A percentile compares a stretch with the other conserved stretches of the same genome.
Evolutionary conservation across 768 basidiomycete species (phyloP).

Genomic region (Russula sp.): DNA sequence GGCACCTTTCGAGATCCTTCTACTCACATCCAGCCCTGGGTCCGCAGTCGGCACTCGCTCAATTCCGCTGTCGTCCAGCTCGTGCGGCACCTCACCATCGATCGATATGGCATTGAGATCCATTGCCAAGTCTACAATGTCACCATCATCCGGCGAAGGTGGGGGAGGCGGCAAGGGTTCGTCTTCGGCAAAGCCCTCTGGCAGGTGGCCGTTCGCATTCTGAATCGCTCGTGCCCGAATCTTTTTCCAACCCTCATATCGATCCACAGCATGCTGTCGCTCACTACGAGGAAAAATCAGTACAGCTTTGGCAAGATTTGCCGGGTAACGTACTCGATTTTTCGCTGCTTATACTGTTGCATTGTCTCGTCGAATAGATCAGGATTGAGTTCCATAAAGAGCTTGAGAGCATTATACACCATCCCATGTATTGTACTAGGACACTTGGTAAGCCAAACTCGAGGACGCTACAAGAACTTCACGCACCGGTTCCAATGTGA

Average conservation of each 20-base stretch:
- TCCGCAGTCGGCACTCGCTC: slow-evolving; percentile 91
- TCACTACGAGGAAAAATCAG: slow-evolving; percentile 46
- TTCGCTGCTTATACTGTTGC: slow-evolving; percentile 86
- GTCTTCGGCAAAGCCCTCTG: slow-evolving; percentile 60
- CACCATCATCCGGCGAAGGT: slow-evolving; percentile 73
- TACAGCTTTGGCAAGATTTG: not conserved
- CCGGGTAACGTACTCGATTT: slow-evolving; percentile 50
- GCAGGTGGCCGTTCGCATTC: slow-evolving; percentile 65
- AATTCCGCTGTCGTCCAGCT: slow-evolving; percentile 73
- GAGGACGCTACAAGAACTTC: not conserved
- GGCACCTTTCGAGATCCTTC: slow-evolving; percentile 24
- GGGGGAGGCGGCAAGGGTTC: slow-evolving; percentile 71
- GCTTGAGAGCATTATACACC: slow-evolving; percentile 96
- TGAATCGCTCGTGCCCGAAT: slow-evolving; percentile 68
- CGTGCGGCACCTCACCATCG: slow-evolving; percentile 55
- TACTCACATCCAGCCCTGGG: slow-evolving; percentile 76
- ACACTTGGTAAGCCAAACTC: slow-evolving; percentile 4
- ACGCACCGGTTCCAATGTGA: slow-evolving; percentile 97
- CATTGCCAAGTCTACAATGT: slow-evolving; percentile 83
- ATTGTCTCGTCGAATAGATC: slow-evolving; percentile 92
- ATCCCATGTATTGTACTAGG: slow-evolving; percentile 94
- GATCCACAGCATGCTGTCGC: slow-evolving; percentile 72
- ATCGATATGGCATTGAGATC: slow-evolving; percentile 82
- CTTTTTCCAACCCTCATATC: slow-evolving; percentile 87
- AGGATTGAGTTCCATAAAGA: slow-evolving; percentile 99